A percentile compares a stretch with the other conserved stretches of the same genome.
Conservation (phyloP, 2,329 filamentous ascomycete genomes). For the Exophiala oligosperma region DNA sequence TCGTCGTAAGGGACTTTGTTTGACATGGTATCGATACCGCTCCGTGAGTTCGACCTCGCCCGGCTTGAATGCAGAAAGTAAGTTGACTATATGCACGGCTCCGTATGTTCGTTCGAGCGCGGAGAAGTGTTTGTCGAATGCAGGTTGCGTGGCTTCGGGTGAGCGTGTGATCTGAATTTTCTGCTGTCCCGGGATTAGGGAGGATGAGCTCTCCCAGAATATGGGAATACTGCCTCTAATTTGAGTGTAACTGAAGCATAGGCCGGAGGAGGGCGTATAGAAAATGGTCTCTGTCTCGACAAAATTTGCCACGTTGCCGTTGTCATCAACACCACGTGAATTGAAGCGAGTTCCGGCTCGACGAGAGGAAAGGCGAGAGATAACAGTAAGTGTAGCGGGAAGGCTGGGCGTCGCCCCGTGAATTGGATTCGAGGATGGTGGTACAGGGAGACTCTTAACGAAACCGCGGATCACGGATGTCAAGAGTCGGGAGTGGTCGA, state of each 20-base stretch:
- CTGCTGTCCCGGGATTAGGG: constrained; percentile 85
- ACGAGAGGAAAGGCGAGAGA: constrained; percentile 86
- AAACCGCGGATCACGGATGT: constrained; percentile 95
- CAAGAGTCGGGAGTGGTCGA: constrained; percentile 85
- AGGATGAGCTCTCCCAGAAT: constrained; percentile 94
- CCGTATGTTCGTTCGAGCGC: constrained; percentile 84
- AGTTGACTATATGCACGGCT: constrained; percentile 86
- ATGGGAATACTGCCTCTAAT: constrained; percentile 89
- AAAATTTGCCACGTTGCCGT: constrained; percentile 96
- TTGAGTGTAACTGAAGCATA: constrained; percentile 91
- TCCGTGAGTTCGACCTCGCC: constrained; percentile 82
- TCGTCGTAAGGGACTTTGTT: constrained; percentile 69
- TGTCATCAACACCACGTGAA: constrained; percentile 94
- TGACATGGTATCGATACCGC: constrained; percentile 76
- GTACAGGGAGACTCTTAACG: constrained; percentile 81
- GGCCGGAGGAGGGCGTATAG: constrained; percentile 71
- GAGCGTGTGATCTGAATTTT: constrained; percentile 91
- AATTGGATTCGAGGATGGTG: constrained; percentile 68
- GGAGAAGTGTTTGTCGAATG: constrained; percentile 93
- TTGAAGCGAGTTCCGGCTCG: constrained; percentile 96
- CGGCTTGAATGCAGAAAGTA: constrained; percentile 85
- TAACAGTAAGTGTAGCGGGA: constrained; percentile 82
- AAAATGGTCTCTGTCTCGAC: constrained; percentile 97
- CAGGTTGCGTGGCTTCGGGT: constrained; percentile 84
- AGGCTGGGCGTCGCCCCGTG: constrained; percentile 67